Evolutionary conservation across 805 yeast genomes (phyloP).

Genomic region (Saccharomycopsis fermentans): DNA sequence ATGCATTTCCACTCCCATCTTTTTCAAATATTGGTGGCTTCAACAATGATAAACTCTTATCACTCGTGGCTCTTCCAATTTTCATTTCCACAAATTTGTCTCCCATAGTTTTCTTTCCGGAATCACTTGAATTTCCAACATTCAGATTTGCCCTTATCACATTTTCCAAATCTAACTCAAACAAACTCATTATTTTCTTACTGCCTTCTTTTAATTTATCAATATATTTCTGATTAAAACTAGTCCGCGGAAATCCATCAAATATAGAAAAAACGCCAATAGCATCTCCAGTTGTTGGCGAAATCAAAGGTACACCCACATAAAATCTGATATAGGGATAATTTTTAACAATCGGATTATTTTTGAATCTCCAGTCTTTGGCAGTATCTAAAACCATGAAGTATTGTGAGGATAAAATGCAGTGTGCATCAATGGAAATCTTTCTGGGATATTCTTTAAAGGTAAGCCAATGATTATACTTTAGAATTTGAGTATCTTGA

Average conservation of each 20-base stretch:
- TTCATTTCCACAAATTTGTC: slow-evolving; percentile 23
- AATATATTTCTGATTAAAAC: slow-evolving; percentile 29
- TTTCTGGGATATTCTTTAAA: slow-evolving; percentile 42
- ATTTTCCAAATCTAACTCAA: slow-evolving; percentile 29
- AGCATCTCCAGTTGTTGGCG: slow-evolving; percentile 28
- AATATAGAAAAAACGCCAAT: slow-evolving; percentile 54
- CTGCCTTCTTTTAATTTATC: slow-evolving; percentile 30
- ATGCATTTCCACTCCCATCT: slow-evolving; percentile 59
- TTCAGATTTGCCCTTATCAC: background rate
- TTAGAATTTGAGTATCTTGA: slow-evolving; percentile 36
- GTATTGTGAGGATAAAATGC: slow-evolving; percentile 47
- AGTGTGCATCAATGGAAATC: slow-evolving; percentile 58
- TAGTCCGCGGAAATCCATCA: slow-evolving; percentile 35
- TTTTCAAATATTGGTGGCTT: slow-evolving; percentile 41
- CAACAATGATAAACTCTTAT: slow-evolving; percentile 25
- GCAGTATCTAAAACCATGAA: slow-evolving; percentile 51
- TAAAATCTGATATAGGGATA: slow-evolving; percentile 52
- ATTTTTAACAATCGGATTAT: slow-evolving; percentile 55
- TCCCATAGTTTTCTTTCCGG: background rate
- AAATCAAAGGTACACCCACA: slow-evolving; percentile 50
- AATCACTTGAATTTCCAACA: background rate
- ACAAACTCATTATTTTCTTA: slow-evolving; percentile 31
- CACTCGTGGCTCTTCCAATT: slow-evolving; percentile 51
- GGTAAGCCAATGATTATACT: slow-evolving; percentile 38
- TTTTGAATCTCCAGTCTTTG: slow-evolving; percentile 58